Evolutionary conservation across 129 eudicot genomes (phyloP).

Genomic region (Pulicaria dysenterica): DNA sequence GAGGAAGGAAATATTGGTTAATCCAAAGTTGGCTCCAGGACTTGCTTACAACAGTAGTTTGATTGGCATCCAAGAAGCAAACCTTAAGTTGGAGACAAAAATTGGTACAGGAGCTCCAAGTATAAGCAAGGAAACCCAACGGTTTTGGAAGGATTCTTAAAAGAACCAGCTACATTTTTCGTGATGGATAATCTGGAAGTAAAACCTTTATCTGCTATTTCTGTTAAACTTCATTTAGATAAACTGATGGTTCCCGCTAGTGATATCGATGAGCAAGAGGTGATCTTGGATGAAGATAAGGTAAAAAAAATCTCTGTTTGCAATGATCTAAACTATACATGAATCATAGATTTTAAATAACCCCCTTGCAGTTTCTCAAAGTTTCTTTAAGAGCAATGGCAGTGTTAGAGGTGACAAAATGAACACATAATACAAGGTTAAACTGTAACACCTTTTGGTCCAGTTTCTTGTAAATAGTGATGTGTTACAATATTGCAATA

Average conservation of each 20-base stretch:
- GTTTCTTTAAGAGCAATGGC: too few relatives aligned
- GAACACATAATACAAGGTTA: too few relatives aligned
- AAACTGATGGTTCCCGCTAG: slow-evolving; percentile 16
- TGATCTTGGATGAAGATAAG: slow-evolving; percentile 23
- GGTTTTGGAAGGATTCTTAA: neutral
- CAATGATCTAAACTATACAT: too few relatives aligned
- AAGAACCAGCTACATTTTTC: slow-evolving; percentile 15
- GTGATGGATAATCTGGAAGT: slow-evolving; percentile 22
- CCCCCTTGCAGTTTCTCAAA: too few relatives aligned
- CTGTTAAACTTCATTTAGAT: slow-evolving; percentile 17
- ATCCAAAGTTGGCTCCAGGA: slow-evolving; percentile 24
- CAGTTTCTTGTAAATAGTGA: too few relatives aligned
- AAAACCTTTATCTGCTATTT: slow-evolving; percentile 18
- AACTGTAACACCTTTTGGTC: too few relatives aligned
- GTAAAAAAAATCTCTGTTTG: slow-evolving; percentile 1
- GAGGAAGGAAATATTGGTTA: slow-evolving; percentile 18
- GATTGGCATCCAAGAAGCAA: slow-evolving; percentile 21
- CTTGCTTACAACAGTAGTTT: neutral
- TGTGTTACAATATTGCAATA: too few relatives aligned
- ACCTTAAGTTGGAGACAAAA: neutral
- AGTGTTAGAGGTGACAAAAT: too few relatives aligned
- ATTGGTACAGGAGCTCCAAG: neutral
- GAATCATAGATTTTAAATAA: too few relatives aligned
- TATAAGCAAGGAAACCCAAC: neutral
- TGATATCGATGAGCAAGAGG: neutral